Evolutionary conservation across 495 filamentous ascomycete genomes (phyloP), one percentile per base, ranked within the genome.

Genomic region (Glutinoglossum americanum): DNA sequence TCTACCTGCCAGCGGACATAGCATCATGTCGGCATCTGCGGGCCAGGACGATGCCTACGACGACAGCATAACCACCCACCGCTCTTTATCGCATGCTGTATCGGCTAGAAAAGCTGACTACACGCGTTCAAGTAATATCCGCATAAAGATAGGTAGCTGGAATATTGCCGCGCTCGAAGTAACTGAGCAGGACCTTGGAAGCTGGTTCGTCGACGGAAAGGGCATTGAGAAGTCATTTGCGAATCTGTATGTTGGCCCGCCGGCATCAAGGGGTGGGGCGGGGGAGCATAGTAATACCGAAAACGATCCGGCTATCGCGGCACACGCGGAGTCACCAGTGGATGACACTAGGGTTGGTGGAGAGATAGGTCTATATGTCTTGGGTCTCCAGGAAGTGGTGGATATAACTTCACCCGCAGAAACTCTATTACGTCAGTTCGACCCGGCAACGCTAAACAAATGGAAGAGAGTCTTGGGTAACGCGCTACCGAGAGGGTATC

Each of bases 351-450:
- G n/a, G n/a, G n/a, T n/a, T 48, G 72, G 70, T 9, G 76, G 81
- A 17, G 82, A 89, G 57, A 74, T 95, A 47, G 90, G 82, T 25
- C 75, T 99, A 21, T 99, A 97, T 66, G 87, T 86, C 11, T 72
- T 98, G 5, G 89, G 87, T 1, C 69, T 98, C 47, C 92, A 98
- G 61, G 92, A 98, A 64, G 77, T 98, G 41, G 83, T 97, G 26
- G 87, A 95, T 69, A 71, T 98, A 54, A 82, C 79, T 15, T 84
- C 82, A 30, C 73, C 80, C 0, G 61, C 79, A 6, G 81, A 82
- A 64, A 74, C 78, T 11, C 64, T 84, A 28, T 72, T 79, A 27
- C 82, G 85, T 2, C 94, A 84, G 65, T 79, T 76, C 13, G 90
- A 96, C 64, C 76, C 81, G 0, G 70, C 70, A 8, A 72, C 81